Evolutionary conservation across 495 filamentous ascomycete genomes (phyloP).

Genomic region (Penicillium herquei): DNA sequence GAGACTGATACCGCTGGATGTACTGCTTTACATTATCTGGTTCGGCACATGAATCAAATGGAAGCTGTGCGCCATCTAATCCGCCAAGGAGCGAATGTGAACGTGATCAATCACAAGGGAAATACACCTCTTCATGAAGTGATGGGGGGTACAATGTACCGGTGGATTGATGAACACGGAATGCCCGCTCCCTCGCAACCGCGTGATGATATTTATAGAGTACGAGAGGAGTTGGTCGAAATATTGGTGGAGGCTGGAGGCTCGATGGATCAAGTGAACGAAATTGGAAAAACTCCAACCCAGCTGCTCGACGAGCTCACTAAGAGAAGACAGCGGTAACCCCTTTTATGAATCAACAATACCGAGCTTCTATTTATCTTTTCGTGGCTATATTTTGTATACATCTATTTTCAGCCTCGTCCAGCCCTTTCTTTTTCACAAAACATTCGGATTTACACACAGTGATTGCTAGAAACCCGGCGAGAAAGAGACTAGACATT

Average conservation of each 20-base stretch:
- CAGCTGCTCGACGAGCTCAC: not conserved
- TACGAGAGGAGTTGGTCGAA: not conserved
- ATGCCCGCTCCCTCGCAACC: not conserved
- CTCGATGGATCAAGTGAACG: not conserved
- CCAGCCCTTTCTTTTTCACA: too few species aligned
- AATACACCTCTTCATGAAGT: not conserved
- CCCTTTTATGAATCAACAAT: too few species aligned
- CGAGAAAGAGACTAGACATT: too few species aligned
- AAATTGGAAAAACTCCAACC: not conserved
- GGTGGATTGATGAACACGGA: not conserved
- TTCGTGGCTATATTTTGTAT: too few species aligned
- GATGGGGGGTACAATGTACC: not conserved
- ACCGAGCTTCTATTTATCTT: too few species aligned
- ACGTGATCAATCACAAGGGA: not conserved
- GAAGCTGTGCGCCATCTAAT: not conserved
- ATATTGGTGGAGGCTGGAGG: not conserved
- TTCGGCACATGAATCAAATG: not conserved
- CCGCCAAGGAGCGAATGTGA: not conserved
- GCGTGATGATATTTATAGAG: not conserved
- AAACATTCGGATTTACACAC: too few species aligned
- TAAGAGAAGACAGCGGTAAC: not conserved
- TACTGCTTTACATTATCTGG: not conserved
- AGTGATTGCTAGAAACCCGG: too few species aligned
- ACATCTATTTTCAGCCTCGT: too few species aligned
- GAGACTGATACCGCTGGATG: too few species aligned